Evolutionary conservation across 78 protist species (phyloP).

Genomic region (Cavenderia fasciculata): DNA sequence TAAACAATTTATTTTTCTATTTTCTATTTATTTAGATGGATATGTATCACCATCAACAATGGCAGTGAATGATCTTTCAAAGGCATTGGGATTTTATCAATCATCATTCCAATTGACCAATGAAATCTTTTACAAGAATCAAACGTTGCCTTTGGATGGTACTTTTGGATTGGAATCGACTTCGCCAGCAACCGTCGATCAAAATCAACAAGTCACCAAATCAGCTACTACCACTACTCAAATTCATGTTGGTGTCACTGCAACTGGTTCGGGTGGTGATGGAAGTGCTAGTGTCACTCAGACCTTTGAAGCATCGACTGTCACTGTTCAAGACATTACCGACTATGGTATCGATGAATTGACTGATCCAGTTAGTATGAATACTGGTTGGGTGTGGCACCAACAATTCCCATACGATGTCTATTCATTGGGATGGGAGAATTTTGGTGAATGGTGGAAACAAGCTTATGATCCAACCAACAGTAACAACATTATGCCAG

Average conservation of each 20-base stretch:
- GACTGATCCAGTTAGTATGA: constrained; percentile 14
- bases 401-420: constrained; percentile 50
- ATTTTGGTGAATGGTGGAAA: constrained; percentile 32
- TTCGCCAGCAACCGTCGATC: constrained; percentile 40
- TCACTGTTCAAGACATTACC: not conserved
- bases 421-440: not conserved
- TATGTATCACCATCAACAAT: not conserved
- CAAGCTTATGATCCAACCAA: not conserved
- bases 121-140: not conserved
- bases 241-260: not conserved
- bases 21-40: not conserved
- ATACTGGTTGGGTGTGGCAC: constrained; percentile 20
- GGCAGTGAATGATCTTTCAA: not conserved
- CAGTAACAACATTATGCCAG: not conserved
- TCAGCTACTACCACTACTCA: not conserved
- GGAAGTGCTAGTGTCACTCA: constrained; percentile 3
- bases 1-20: too few species aligned
- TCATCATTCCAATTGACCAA: not conserved
- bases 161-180: not conserved
- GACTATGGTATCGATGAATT: constrained; percentile 41
- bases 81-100: constrained; percentile 14
- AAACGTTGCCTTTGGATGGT: not conserved
- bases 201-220: not conserved
- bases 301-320: not conserved
- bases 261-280: not conserved